Evolutionary conservation across 805 yeast genomes (phyloP).

Genomic region (Candida chauliodis): DNA sequence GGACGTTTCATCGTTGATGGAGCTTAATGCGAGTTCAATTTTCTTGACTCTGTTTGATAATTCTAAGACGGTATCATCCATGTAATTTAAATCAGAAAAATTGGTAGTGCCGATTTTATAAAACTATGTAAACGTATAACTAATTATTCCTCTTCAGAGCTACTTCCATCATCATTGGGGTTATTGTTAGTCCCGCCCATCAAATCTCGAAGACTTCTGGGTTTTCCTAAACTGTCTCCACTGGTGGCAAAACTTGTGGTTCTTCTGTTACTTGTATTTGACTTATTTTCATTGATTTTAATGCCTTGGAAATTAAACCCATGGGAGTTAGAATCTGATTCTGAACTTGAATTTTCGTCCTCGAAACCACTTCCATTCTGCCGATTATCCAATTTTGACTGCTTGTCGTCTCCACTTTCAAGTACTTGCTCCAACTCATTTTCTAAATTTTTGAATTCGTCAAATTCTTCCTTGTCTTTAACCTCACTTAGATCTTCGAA

Average conservation of each 20-base stretch:
- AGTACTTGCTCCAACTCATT: conserved; percentile 41
- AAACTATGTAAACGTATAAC: background rate
- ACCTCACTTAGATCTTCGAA: conserved; percentile 30
- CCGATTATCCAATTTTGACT: background rate
- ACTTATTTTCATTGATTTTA: conserved; percentile 21
- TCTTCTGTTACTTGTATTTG: conserved; percentile 2
- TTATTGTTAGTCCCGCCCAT: conserved; percentile 21
- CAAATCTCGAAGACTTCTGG: conserved; percentile 39
- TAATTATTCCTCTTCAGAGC: conserved; percentile 26
- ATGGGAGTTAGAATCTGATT: conserved; percentile 1
- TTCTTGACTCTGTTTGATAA: conserved; percentile 5
- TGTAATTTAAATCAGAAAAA: background rate
- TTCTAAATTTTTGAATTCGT: conserved; percentile 42
- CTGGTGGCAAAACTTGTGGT: conserved; percentile 1
- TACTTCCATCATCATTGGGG: conserved; percentile 21
- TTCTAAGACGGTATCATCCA: conserved; percentile 8
- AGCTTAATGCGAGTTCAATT: conserved; percentile 1
- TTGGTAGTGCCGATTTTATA: background rate
- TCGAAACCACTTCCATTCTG: background rate
- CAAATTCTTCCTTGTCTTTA: conserved; percentile 20
- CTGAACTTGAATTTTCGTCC: conserved; percentile 10
- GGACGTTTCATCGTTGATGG: background rate
- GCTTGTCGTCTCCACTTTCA: conserved; percentile 18
- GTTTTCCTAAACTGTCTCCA: conserved; percentile 15
- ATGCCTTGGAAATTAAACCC: conserved; percentile 20